These are phyloP conservation scores for Rhizomucor pusillus DNA, from an alignment of 371 early-diverging fungal genomes.

Conservation along the genomic window DNA sequence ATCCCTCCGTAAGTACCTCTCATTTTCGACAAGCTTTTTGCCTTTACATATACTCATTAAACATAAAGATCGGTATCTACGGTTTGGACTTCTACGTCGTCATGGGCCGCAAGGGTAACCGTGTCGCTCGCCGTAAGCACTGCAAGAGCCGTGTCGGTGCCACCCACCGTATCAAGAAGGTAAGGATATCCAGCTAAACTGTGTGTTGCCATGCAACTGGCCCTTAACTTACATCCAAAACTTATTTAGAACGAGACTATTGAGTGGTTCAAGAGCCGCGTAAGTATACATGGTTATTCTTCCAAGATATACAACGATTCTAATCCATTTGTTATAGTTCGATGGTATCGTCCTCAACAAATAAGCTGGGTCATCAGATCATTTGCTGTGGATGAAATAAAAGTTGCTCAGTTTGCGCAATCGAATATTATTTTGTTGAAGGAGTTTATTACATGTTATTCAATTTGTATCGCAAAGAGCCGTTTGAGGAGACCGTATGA, in stretches of 20 bases:
- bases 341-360: slow-evolving; percentile 22
- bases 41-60: no score
- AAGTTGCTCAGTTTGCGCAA: no score
- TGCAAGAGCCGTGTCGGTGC: slow-evolving; percentile 85
- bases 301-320: no score
- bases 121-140: slow-evolving; percentile 97
- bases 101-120: slow-evolving; percentile 97
- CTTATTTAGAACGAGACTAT: slow-evolving; percentile 63
- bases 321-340: slow-evolving; percentile 8
- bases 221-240: neutral
- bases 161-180: slow-evolving; percentile 92
- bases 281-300: slow-evolving; percentile 14
- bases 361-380: slow-evolving; percentile 4
- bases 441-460: no score
- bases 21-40: no score
- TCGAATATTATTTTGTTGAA: no score
- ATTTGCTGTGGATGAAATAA: no score
- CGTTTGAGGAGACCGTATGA: no score
- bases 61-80: slow-evolving; percentile 85
- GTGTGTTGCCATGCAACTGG: slow-evolving; percentile 34
- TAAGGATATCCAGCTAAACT: slow-evolving; percentile 3
- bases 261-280: slow-evolving; percentile 86
- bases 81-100: slow-evolving; percentile 99
- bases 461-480: no score
- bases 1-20: slow-evolving; percentile 66